These are phyloP conservation scores for Gentiana straminea DNA, from an alignment of 257 asterid genomes.

Conservation along the genomic window DNA sequence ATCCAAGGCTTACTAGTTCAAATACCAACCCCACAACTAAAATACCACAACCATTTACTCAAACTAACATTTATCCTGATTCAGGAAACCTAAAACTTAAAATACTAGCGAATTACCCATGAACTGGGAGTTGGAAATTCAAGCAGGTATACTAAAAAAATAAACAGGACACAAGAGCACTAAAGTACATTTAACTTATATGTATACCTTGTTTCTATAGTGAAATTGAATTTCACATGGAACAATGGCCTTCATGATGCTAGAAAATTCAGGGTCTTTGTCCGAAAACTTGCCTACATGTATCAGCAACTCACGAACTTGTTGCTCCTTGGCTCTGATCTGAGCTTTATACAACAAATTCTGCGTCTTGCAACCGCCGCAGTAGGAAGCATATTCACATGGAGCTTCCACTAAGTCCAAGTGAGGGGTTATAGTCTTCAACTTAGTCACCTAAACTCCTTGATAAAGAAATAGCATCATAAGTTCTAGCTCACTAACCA, in stretches of 20 bases:
- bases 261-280: constrained; percentile 32
- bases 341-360: constrained; percentile 73
- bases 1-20: too few species aligned
- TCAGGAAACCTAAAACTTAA: too few species aligned
- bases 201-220: constrained; percentile 80
- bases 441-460: constrained; percentile 61
- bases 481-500: neutral
- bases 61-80: too few species aligned
- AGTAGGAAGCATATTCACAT: constrained; percentile 71
- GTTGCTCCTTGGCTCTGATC: constrained; percentile 74
- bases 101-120: too few species aligned
- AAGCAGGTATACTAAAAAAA: too few species aligned
- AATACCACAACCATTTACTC: too few species aligned
- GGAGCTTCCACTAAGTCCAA: constrained; percentile 81
- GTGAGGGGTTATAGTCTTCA: constrained; percentile 65
- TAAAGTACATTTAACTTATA: constrained; percentile 1
- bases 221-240: constrained; percentile 84
- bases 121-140: too few species aligned
- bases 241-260: constrained; percentile 73
- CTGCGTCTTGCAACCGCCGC: constrained; percentile 98
- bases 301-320: constrained; percentile 63
- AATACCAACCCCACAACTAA: too few species aligned
- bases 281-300: constrained; percentile 71
- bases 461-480: constrained; percentile 10
- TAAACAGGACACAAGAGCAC: too few species aligned